A percentile compares a stretch with the other conserved stretches of the same genome.
Conservation (phyloP, 179 eudicot species). For the Camellia oleifera region DNA sequence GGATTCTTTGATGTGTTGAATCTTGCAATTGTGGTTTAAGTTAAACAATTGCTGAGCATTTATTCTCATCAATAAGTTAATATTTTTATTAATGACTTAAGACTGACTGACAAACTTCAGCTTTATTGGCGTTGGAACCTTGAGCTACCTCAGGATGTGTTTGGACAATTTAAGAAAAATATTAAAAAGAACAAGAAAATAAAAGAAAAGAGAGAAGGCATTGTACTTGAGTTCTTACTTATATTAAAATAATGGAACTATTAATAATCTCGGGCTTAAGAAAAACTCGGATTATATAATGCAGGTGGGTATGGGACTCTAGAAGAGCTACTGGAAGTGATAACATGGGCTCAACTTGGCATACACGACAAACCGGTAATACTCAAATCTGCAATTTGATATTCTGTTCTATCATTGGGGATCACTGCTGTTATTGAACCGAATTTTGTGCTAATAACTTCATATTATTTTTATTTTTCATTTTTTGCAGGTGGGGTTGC, state of each 20-base stretch:
- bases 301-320: constrained; percentile 91
- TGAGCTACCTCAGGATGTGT: neutral
- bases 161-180: too few species aligned
- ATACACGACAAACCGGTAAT: constrained; percentile 83
- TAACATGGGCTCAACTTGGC: constrained; percentile 96
- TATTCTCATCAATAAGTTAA: neutral
- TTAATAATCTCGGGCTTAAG: neutral
- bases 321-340: constrained; percentile 84
- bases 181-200: neutral
- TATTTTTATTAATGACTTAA: neutral
- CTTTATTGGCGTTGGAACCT: neutral
- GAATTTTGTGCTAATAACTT: neutral
- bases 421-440: neutral
- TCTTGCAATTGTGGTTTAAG: too few species aligned
- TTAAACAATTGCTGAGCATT: neutral
- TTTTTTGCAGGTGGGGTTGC: constrained; percentile 66
- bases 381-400: neutral
- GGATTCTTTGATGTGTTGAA: too few species aligned
- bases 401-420: neutral
- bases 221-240: neutral
- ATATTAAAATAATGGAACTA: neutral
- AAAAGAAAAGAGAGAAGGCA: neutral
- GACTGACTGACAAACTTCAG: neutral
- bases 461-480: neutral
- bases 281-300: constrained; percentile 13